Percentiles rank a stretch among this genome's conserved stretches.
phyloP scores from a whole-genome alignment of 352 stramenopile genomes.

The Globisporangium acanthophoron region DNA sequence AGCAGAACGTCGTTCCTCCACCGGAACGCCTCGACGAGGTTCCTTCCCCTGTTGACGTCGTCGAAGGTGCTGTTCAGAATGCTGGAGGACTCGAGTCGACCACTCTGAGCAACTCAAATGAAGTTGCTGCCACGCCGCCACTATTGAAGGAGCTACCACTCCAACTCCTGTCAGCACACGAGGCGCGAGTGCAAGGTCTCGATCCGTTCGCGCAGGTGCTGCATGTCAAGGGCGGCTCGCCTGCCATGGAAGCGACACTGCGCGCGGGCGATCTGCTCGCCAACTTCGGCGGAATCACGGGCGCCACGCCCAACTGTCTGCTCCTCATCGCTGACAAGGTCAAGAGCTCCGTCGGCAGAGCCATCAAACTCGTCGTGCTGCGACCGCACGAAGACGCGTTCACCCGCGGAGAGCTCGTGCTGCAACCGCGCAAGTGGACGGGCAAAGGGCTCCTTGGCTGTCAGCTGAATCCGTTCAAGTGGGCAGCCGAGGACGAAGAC shows the following conservation, averaged over 20 bases:
- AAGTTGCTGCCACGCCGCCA: background rate
- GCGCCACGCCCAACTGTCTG: constrained; percentile 41
- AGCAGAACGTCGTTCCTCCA: background rate
- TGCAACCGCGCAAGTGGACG: constrained; percentile 46
- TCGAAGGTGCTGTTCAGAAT: no score
- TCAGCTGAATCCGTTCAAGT: constrained; percentile 59
- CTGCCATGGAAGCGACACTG: constrained; percentile 40
- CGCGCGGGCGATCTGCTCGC: constrained; percentile 36
- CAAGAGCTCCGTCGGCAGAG: constrained; percentile 32
- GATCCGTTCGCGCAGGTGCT: constrained; percentile 43
- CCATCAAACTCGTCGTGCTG: constrained; percentile 31
- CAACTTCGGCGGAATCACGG: constrained; percentile 43
- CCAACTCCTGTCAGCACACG: background rate
- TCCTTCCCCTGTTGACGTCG: background rate
- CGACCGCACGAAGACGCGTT: constrained; percentile 15
- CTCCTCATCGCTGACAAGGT: constrained; percentile 44
- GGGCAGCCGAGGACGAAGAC: constrained; percentile 10
- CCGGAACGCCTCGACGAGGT: background rate
- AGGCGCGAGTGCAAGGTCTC: constrained; percentile 6
- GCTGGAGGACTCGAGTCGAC: background rate
- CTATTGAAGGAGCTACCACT: background rate
- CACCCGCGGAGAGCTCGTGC: constrained; percentile 1
- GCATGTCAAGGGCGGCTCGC: constrained; percentile 32
- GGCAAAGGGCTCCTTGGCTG: constrained; percentile 61
- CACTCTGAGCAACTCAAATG: background rate